A percentile compares a stretch with the other conserved stretches of the same genome.
Evolutionary conservation across 805 yeast genomes (phyloP).

Genomic region (Ogataea nakhonphanomensis): DNA sequence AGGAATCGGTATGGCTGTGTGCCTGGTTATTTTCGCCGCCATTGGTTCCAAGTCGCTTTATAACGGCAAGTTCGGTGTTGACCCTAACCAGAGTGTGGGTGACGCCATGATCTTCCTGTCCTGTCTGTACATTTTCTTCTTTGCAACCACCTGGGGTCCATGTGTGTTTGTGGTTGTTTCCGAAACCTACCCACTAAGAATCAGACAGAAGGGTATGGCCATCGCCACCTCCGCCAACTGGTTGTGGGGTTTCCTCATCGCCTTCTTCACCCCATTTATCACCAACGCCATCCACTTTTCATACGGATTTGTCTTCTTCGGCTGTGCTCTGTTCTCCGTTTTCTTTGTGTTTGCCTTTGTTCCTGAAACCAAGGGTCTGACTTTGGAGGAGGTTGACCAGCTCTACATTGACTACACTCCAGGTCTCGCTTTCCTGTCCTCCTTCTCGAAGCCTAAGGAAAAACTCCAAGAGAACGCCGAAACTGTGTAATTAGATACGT

Average conservation of each 20-base stretch:
- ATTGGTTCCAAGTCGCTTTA: conserved; percentile 53
- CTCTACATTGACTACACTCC: conserved; percentile 39
- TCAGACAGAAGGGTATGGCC: conserved; percentile 61
- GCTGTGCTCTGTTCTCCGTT: conserved; percentile 51
- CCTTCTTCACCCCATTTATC: conserved; percentile 59
- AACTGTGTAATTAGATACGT: conserved; percentile 1
- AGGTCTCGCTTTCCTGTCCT: conserved; percentile 26
- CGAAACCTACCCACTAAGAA: conserved; percentile 66
- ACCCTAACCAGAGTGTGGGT: conserved; percentile 51
- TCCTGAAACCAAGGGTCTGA: conserved; percentile 53
- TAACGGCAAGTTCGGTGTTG: conserved; percentile 37
- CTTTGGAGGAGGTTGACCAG: conserved; percentile 55
- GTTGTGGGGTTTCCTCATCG: conserved; percentile 55
- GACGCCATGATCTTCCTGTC: conserved; percentile 61
- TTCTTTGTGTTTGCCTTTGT: conserved; percentile 53
- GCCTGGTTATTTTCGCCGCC: conserved; percentile 58
- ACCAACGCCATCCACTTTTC: conserved; percentile 51
- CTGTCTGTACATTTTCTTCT: conserved; percentile 60
- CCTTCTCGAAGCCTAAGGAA: conserved; percentile 22
- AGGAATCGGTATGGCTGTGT: conserved; percentile 48
- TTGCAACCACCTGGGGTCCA: conserved; percentile 78
- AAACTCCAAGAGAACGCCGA: conserved; percentile 1
- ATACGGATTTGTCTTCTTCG: conserved; percentile 56
- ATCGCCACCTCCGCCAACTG: conserved; percentile 64
- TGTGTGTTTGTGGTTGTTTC: conserved; percentile 63